Conservation (phyloP, 148 eudicot genomes). For the Camellia sinensis region DNA sequence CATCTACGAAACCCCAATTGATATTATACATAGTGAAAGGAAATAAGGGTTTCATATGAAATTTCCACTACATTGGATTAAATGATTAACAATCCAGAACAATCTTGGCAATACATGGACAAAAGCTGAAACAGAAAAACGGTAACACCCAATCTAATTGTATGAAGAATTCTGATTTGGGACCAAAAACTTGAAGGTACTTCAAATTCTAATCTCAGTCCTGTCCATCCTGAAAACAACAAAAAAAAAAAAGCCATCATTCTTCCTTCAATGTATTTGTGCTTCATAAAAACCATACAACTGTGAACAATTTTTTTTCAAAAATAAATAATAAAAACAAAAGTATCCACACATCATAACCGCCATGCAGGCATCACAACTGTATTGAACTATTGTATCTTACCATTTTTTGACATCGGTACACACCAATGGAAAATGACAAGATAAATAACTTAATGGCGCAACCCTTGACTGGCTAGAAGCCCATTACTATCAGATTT, state of each 20-base stretch:
- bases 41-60: background rate
- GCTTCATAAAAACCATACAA: background rate
- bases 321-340: too few species aligned
- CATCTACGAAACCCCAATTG: background rate
- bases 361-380: too few species aligned
- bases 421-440: background rate
- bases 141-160: too few species aligned
- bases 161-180: background rate
- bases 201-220: background rate
- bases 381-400: too few species aligned
- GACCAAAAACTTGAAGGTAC: background rate
- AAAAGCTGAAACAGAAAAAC: background rate
- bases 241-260: background rate
- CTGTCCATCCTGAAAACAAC: slow-evolving; percentile 14
- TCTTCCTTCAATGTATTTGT: background rate
- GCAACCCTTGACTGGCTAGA: too few species aligned
- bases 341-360: too few species aligned
- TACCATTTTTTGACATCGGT: background rate
- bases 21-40: background rate
- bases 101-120: background rate
- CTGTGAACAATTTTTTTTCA: background rate
- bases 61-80: background rate
- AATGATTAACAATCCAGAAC: background rate
- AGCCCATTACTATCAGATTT: too few species aligned
- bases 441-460: too few species aligned